Evolutionary conservation across 2,329 filamentous ascomycete genomes (phyloP).

Genomic region (Ceratocystis cubensis): DNA sequence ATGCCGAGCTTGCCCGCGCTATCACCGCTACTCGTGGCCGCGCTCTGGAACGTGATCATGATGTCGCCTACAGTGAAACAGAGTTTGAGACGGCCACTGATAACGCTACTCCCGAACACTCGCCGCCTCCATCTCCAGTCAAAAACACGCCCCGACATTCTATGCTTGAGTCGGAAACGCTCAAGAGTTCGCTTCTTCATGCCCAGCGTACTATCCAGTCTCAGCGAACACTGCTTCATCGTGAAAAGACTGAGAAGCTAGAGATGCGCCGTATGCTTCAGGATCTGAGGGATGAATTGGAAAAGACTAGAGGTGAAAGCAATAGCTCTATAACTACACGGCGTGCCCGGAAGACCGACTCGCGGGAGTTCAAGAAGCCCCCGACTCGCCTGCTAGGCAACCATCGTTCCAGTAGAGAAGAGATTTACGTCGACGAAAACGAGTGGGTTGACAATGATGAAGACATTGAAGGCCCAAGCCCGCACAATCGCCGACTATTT

Average conservation of each 20-base stretch:
- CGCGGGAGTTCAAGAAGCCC: constrained; percentile 66
- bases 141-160: constrained; percentile 80
- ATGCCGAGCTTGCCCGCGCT: constrained; percentile 77
- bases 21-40: constrained; percentile 62
- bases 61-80: constrained; percentile 47
- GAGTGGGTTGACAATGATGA: constrained; percentile 80
- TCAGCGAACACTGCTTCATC: constrained; percentile 84
- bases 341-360: constrained; percentile 46
- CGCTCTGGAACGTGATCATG: constrained; percentile 49
- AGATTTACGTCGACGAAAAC: constrained; percentile 65
- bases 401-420: constrained; percentile 59
- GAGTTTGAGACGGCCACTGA: constrained; percentile 53
- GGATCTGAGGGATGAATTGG: constrained; percentile 85
- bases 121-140: constrained; percentile 76
- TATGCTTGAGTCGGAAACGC: constrained; percentile 85
- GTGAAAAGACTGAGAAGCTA: constrained; percentile 96
- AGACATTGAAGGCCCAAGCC: constrained; percentile 13
- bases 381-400: constrained; percentile 60
- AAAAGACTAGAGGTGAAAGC: constrained; percentile 49
- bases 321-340: constrained; percentile 37
- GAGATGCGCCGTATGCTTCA: constrained; percentile 91
- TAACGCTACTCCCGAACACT: constrained; percentile 70
- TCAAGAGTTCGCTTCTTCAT: constrained; percentile 87
- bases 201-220: constrained; percentile 95
- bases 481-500: constrained; percentile 16